Conservation (phyloP, 2,329 filamentous ascomycete genomes). For the Fusarium nelsonii region DNA sequence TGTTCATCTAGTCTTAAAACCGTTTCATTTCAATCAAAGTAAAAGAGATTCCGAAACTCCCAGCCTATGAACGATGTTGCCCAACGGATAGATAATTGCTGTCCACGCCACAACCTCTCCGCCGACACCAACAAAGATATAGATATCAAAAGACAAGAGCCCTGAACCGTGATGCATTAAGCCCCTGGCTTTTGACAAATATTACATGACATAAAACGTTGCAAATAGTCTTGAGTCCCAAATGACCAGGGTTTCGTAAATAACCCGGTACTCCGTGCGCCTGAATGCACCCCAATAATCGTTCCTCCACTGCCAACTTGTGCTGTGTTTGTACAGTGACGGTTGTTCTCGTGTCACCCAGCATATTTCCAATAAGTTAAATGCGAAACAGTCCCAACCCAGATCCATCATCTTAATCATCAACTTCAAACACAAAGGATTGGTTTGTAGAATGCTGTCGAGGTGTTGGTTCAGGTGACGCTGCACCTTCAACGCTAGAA, state of each 20-base stretch:
- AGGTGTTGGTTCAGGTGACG: conserved; percentile 20
- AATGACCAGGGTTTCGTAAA: conserved; percentile 31
- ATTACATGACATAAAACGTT: conserved; percentile 43
- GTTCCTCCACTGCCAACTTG: conserved; percentile 14
- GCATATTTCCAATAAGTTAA: conserved; percentile 26
- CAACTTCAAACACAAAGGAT: conserved; percentile 32
- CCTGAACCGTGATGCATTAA: conserved; percentile 12
- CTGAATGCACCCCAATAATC: conserved; percentile 39
- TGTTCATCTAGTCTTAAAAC: conserved; percentile 17
- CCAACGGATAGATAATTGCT: conserved; percentile 28
- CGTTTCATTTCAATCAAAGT: conserved; percentile 22
- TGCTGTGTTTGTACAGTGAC: not conserved
- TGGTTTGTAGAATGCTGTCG: conserved; percentile 35
- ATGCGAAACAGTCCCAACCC: conserved; percentile 15
- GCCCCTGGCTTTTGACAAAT: conserved; percentile 37
- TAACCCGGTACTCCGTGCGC: conserved; percentile 48
- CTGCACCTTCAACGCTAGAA: conserved; percentile 31
- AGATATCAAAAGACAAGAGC: conserved; percentile 38
- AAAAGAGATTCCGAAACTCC: conserved; percentile 43
- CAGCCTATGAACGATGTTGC: conserved; percentile 44
- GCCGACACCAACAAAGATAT: conserved; percentile 18
- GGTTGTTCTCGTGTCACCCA: not conserved
- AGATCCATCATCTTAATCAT: conserved; percentile 16
- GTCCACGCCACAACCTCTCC: conserved; percentile 11
- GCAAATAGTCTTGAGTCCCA: conserved; percentile 31